Evolutionary conservation across 1,284 basidiomycete species (phyloP).

Genomic region (Exobasidium rhododendri): DNA sequence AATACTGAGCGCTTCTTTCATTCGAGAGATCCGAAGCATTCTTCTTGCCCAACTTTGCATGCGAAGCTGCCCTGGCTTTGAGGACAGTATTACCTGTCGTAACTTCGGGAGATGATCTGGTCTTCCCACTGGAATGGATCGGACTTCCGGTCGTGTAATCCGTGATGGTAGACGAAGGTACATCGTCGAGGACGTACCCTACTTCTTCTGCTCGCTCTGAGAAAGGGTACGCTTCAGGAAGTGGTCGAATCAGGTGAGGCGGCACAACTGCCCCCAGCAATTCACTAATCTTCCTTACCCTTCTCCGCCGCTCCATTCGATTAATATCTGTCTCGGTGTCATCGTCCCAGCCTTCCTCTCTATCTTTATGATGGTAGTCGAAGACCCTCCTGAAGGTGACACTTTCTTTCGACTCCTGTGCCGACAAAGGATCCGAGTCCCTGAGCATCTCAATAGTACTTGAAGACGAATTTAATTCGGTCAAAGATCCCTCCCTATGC

Average conservation of each 20-base stretch:
- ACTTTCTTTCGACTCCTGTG: neutral
- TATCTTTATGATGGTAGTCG: too few relatives aligned
- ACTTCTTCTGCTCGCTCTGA: neutral
- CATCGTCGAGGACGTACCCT: neutral
- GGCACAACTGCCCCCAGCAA: conserved; percentile 33
- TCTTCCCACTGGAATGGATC: neutral
- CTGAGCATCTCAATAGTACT: neutral
- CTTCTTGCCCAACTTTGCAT: conserved; percentile 1
- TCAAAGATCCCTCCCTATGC: neutral
- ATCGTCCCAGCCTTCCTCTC: neutral
- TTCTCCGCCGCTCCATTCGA: conserved; percentile 33
- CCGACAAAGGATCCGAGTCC: neutral
- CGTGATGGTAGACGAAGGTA: neutral
- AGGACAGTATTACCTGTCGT: neutral
- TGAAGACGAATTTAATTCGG: neutral
- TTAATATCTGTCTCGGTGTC: neutral
- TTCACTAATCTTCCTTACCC: conserved; percentile 37
- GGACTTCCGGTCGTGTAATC: neutral
- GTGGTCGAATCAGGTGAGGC: conserved; percentile 1
- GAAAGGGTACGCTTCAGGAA: neutral
- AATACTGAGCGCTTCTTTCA: neutral
- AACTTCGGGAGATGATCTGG: neutral
- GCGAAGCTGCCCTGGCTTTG: neutral
- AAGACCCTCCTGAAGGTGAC: too few relatives aligned
- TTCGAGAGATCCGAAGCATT: neutral